Conservation (phyloP, 768 basidiomycete species). For the Neoboletus magnificus region DNA sequence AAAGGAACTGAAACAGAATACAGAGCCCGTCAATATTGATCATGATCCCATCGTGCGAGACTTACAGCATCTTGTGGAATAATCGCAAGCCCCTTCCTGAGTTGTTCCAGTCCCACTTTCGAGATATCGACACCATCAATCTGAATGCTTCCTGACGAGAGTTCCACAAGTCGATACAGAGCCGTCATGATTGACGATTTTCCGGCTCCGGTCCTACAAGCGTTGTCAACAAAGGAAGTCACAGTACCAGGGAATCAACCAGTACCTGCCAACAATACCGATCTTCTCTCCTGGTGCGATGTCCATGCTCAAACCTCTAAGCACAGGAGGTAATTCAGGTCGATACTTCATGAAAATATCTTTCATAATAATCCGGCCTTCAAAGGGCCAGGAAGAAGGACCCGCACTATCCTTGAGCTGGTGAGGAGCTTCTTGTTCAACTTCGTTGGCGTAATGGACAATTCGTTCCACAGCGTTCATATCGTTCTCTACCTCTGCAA, state of each 20-base stretch:
- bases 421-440: conserved; percentile 82
- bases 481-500: conserved; percentile 86
- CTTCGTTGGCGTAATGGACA: conserved; percentile 70
- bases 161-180: conserved; percentile 81
- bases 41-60: background rate
- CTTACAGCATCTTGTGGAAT: conserved; percentile 70
- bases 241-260: conserved; percentile 11
- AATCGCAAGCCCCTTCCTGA: conserved; percentile 67
- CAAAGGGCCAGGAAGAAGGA: conserved; percentile 64
- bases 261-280: conserved; percentile 74
- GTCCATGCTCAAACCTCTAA: conserved; percentile 76
- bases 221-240: background rate
- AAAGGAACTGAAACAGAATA: conserved; percentile 33
- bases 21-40: background rate
- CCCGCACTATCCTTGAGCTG: conserved; percentile 60
- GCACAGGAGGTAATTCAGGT: conserved; percentile 81
- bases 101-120: conserved; percentile 69
- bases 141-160: conserved; percentile 65
- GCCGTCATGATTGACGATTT: conserved; percentile 90
- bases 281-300: conserved; percentile 83
- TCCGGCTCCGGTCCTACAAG: conserved; percentile 72
- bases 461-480: conserved; percentile 92
- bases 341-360: conserved; percentile 80
- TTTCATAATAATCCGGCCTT: conserved; percentile 71
- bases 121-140: conserved; percentile 87